Percentiles rank a stretch among this genome's conserved stretches.
These are phyloP conservation scores for Lichtheimia hyalospora DNA, from an alignment of 371 early-diverging fungal species.

Conservation along the genomic window DNA sequence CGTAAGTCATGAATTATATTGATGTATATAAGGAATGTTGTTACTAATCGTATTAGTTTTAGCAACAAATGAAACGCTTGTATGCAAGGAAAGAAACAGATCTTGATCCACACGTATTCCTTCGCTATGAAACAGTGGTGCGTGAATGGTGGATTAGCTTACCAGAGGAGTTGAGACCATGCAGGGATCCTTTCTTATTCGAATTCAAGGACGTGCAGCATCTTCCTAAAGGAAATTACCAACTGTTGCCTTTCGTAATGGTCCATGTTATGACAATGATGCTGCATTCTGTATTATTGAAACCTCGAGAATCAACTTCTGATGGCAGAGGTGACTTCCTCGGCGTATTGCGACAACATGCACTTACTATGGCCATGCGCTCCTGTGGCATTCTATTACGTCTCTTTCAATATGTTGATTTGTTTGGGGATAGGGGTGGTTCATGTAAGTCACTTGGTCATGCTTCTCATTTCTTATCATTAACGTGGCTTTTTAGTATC, in stretches of 20 bases:
- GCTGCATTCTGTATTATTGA: background rate
- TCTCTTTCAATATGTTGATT: background rate
- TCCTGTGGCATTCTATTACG: background rate
- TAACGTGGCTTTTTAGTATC: no score
- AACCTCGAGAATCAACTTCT: background rate
- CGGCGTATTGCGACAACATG: background rate
- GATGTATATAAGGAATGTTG: no score
- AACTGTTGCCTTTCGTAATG: background rate
- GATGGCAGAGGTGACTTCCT: background rate
- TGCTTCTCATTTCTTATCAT: no score
- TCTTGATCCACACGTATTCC: background rate
- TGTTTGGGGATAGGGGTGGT: background rate
- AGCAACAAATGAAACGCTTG: conserved; percentile 4
- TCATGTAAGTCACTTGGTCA: background rate
- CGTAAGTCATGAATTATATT: background rate
- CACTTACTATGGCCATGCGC: background rate
- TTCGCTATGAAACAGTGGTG: background rate
- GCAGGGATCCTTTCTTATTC: background rate
- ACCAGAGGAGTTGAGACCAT: background rate
- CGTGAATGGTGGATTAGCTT: conserved; percentile 1
- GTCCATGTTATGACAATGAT: background rate
- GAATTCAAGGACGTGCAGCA: background rate
- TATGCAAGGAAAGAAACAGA: background rate
- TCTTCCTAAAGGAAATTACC: background rate
- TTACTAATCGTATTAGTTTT: background rate